Conservation (phyloP, 306 rosid species). For the Cicer cuneatum region DNA sequence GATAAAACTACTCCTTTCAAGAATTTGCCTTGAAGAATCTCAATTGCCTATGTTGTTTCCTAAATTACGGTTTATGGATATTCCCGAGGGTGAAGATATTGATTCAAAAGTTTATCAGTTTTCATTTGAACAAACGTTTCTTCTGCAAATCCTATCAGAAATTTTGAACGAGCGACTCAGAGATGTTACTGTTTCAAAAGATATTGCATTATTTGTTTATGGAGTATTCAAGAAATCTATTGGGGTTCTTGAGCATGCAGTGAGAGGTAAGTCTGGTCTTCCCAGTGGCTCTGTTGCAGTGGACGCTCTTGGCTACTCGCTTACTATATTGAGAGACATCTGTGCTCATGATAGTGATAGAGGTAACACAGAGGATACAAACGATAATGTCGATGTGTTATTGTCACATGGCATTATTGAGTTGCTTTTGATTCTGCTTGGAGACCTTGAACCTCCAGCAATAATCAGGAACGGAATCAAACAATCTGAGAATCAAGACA, state of each 20-base stretch:
- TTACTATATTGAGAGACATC: conserved; percentile 71
- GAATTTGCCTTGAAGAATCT: conserved; percentile 65
- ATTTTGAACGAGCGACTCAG: conserved; percentile 57
- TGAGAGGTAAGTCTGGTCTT: conserved; percentile 56
- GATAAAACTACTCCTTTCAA: conserved; percentile 78
- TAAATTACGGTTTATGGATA: conserved; percentile 40
- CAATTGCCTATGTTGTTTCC: conserved; percentile 56
- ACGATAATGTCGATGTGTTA: conserved; percentile 56
- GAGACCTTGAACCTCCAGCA: conserved; percentile 77
- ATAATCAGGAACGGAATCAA: conserved; percentile 60
- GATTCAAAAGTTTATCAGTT: conserved; percentile 37
- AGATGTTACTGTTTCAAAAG: conserved; percentile 51
- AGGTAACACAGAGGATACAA: conserved; percentile 40
- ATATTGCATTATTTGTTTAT: conserved; percentile 57
- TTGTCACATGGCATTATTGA: conserved; percentile 62
- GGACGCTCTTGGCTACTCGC: conserved; percentile 77
- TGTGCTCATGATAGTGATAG: conserved; percentile 57
- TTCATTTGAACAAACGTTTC: conserved; percentile 62
- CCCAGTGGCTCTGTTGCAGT: conserved; percentile 61
- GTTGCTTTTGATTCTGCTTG: conserved; percentile 61
- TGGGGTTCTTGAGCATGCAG: conserved; percentile 43
- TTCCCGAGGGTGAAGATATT: conserved; percentile 39
- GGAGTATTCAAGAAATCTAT: conserved; percentile 66
- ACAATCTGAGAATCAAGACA: conserved; percentile 51
- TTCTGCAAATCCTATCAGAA: conserved; percentile 58